Evolutionary conservation across 2,329 filamentous ascomycete genomes (phyloP), one percentile per base, ranked within the genome.

Genomic region (Penicillium rolfsii): DNA sequence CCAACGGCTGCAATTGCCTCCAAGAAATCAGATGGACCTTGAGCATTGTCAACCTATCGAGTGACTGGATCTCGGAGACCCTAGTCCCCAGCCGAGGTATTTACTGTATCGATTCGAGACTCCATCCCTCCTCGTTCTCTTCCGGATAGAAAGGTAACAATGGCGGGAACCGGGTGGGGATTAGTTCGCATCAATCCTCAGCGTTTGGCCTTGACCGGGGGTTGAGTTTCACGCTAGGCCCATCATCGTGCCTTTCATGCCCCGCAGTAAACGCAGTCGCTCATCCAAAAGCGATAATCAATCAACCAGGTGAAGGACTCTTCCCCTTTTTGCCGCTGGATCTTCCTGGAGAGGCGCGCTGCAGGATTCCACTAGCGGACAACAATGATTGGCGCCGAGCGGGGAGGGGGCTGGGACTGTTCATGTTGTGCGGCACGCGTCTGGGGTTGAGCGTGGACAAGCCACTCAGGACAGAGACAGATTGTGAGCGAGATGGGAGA

Each of bases 401-500:
- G 49, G 58, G 58, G 57, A 48, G 50, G 58, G 58, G 54, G 53
- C 53, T 55, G 57, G 61, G 50, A 55, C 58, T 50, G 59, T 57
- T 63, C 66, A 71, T 72, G 71, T 73, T 70, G 67, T 71, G 72
- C 71, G 72, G 68, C 66, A 62, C 55, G 67, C 65, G 61, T 60
- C 61, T 66, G 65, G 57, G 65, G 62, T 64, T 64, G 46, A 12
- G 66, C 57, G 12, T 36, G 35, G 12, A 36, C 35, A 36, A 36
- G 35, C 35, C 35, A 12, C 35, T 14, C 11, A 14, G 12, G 12
- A 49, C 4, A 11, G 8, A 35, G 28, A 35, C 1, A 19, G 8
- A 22, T 2, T 14, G 9, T 50, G 11, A n/a, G 26, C 46, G 4
- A 33, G 26, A 16, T 28, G 26, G 22, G 28, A 22, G n/a, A 16